Conservation (phyloP, 306 rosid species). For the Ochetophila trinervis region DNA sequence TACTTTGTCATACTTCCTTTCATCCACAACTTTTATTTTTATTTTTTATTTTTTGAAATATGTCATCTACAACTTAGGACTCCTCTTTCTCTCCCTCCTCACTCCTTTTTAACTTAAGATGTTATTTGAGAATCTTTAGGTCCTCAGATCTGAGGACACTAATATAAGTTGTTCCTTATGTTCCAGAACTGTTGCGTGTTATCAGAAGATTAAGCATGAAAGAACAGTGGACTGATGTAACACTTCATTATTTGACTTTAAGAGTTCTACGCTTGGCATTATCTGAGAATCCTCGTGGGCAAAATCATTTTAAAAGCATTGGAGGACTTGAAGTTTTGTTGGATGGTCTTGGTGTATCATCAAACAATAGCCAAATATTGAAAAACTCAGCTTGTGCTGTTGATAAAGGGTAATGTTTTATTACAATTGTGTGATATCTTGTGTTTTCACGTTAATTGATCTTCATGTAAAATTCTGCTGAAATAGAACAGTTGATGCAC, state of each 20-base stretch:
- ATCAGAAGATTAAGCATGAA: slow-evolving; percentile 81
- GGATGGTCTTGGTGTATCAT: slow-evolving; percentile 92
- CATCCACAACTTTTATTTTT: no score
- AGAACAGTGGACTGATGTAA: slow-evolving; percentile 69
- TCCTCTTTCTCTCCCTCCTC: neutral
- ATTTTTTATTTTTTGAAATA: no score
- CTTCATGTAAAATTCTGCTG: neutral
- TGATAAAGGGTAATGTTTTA: slow-evolving; percentile 56
- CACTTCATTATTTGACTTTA: slow-evolving; percentile 72
- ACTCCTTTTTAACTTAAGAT: neutral
- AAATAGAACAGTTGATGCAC: neutral
- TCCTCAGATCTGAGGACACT: slow-evolving; percentile 12
- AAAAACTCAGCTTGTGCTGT: slow-evolving; percentile 39
- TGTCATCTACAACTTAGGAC: neutral
- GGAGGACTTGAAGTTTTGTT: slow-evolving; percentile 97
- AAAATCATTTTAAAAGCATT: slow-evolving; percentile 93
- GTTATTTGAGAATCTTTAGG: neutral
- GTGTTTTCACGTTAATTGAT: neutral
- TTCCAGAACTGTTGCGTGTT: slow-evolving; percentile 81
- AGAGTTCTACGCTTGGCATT: slow-evolving; percentile 73
- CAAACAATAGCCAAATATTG: slow-evolving; percentile 52
- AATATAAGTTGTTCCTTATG: slow-evolving; percentile 35
- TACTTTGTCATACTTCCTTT: neutral
- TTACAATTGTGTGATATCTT: neutral
- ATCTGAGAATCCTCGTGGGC: slow-evolving; percentile 82